These are phyloP conservation scores for Plasmodium chabaudi DNA, from an alignment of 169 alveolate genomes.

Conservation along the genomic window DNA sequence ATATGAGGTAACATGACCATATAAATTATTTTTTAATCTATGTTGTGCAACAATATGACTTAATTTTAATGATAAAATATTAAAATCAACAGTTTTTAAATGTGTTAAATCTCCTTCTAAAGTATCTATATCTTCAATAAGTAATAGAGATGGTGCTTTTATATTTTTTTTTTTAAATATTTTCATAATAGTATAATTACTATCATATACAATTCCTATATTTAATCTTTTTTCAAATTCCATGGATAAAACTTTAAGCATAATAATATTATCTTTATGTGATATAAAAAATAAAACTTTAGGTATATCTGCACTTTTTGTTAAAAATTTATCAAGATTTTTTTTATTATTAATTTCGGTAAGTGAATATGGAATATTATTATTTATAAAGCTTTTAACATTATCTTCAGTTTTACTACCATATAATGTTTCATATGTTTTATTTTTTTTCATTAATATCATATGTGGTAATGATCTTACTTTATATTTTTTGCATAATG, in stretches of 20 bases:
- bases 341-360: slow-evolving; percentile 29
- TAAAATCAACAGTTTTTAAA: slow-evolving; percentile 58
- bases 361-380: slow-evolving; percentile 64
- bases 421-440: slow-evolving; percentile 70
- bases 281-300: slow-evolving; percentile 80
- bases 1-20: slow-evolving; percentile 73
- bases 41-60: slow-evolving; percentile 72
- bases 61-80: slow-evolving; percentile 55
- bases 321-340: slow-evolving; percentile 59
- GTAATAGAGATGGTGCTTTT: slow-evolving; percentile 72
- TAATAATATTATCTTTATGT: slow-evolving; percentile 75
- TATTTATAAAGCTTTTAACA: slow-evolving; percentile 56
- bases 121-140: slow-evolving; percentile 77
- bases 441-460: slow-evolving; percentile 64
- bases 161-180: slow-evolving; percentile 69
- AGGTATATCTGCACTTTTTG: slow-evolving; percentile 54
- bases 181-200: slow-evolving; percentile 72
- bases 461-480: slow-evolving; percentile 81
- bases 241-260: slow-evolving; percentile 81
- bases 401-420: slow-evolving; percentile 70
- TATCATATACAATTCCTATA: slow-evolving; percentile 79
- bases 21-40: slow-evolving; percentile 62
- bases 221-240: slow-evolving; percentile 77
- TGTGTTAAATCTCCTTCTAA: slow-evolving; percentile 62
- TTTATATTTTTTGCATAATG: slow-evolving; percentile 70